Evolutionary conservation across 257 asterid genomes (phyloP), one percentile per base, ranked within the genome.

Genomic region (Ilex aquifolium): DNA sequence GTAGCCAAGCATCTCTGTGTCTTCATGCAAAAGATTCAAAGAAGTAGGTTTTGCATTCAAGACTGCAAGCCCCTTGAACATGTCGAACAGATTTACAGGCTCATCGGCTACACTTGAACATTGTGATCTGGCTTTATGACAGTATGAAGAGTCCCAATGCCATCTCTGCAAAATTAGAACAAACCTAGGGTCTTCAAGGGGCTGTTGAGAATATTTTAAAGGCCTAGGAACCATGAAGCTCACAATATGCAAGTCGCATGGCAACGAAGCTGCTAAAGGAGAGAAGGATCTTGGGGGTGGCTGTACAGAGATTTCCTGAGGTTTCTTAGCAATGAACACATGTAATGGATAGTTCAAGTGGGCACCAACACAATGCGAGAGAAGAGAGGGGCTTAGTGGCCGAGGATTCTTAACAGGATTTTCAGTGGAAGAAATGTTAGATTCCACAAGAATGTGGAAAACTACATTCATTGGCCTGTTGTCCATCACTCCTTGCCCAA

Each of bases 401-500:
- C 60, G 77, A 64, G 92, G 72, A 66, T 72, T 75, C 44, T 72
- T 60, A 48, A 50, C 44, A 16, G 83, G 82, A 68, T 78, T 69
- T 39, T 68, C 63, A 44, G 83, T 31, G 29, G 78, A 65, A 32
- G 99, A 80, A 66, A 82, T 72, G 82, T 87, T 93, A 0, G 91
- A 69, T 61, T 90, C 99, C 71, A 87, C 14, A 3, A 73, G 78
- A 64, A 90, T 74, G 80, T 90, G 91, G 79, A 93, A 90, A 60
- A 87, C 56, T 49, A 90, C 89, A 65, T 90, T 93, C 92, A 84
- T 84, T 5, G 95, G 88, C 46, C 75, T 95, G 69, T 93, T 93
- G 72, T 93, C 99, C 95, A 77, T 77, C 72, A 93, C 96, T 36
- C 95, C 99, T 74, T 93, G 99, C 50, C 99, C 97, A 60, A 93